phyloP scores from a whole-genome alignment of 371 early-diverging fungal genomes.

The Phascolomyces articulosus region DNA sequence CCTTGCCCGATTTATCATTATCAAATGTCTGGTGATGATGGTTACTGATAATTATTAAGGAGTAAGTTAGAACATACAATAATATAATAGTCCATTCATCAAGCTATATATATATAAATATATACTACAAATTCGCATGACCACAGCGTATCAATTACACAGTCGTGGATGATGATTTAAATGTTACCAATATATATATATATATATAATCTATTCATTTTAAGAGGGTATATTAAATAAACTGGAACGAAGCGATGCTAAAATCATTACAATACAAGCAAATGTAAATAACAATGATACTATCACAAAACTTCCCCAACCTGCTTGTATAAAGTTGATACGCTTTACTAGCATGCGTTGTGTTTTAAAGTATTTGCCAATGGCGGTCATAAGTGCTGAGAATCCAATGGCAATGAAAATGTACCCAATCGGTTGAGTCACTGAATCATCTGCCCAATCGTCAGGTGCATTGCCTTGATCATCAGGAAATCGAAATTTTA shows the following conservation, averaged over 20 bases:
- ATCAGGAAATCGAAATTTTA: slow-evolving; percentile 43
- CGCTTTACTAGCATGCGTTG: slow-evolving; percentile 30
- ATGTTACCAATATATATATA: too few species aligned
- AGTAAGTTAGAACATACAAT: too few species aligned
- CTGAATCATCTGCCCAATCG: slow-evolving; percentile 6
- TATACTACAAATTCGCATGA: too few species aligned
- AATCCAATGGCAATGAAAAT: slow-evolving; percentile 41
- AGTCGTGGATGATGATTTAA: too few species aligned
- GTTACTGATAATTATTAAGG: too few species aligned
- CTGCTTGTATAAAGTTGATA: slow-evolving; percentile 35
- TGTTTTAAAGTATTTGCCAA: slow-evolving; percentile 48
- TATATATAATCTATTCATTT: background rate
- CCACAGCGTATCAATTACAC: too few species aligned
- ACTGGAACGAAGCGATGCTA: slow-evolving; percentile 24
- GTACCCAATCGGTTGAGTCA: slow-evolving; percentile 31
- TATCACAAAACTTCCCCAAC: slow-evolving; percentile 39
- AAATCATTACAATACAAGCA: slow-evolving; percentile 40
- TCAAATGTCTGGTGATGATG: too few species aligned
- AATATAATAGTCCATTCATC: too few species aligned
- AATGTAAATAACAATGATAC: slow-evolving; percentile 30
- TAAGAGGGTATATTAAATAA: slow-evolving; percentile 7
- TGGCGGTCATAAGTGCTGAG: slow-evolving; percentile 24
- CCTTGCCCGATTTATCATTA: too few species aligned
- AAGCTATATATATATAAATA: too few species aligned
- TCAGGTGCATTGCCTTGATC: slow-evolving; percentile 1